Conservation (phyloP, 1,139 yeast species). For the Fermentozyma sake region DNA sequence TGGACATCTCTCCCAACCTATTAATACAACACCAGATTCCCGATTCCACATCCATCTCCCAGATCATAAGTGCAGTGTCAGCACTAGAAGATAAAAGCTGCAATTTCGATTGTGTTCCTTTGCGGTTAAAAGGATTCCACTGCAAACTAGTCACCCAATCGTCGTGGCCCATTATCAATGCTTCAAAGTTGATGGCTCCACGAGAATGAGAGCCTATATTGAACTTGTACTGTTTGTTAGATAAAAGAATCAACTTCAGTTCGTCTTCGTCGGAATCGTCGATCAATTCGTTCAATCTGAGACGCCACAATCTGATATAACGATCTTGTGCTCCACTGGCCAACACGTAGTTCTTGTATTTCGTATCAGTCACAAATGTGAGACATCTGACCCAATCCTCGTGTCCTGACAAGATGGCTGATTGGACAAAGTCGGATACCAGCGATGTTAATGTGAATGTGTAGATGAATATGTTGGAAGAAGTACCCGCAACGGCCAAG, state of each 20-base stretch:
- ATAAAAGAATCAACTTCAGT: slow-evolving; percentile 48
- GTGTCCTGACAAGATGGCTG: slow-evolving; percentile 71
- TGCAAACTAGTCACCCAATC: slow-evolving; percentile 89
- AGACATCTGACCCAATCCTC: slow-evolving; percentile 90
- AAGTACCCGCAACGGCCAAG: slow-evolving; percentile 83
- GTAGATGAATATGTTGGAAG: slow-evolving; percentile 52
- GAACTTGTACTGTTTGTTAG: slow-evolving; percentile 65
- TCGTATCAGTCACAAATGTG: slow-evolving; percentile 48
- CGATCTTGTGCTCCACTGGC: slow-evolving; percentile 91
- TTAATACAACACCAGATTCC: slow-evolving; percentile 88
- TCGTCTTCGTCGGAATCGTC: slow-evolving; percentile 56
- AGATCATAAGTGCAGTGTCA: slow-evolving; percentile 90
- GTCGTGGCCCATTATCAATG: slow-evolving; percentile 94
- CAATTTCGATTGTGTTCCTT: slow-evolving; percentile 21
- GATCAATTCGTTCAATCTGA: slow-evolving; percentile 53
- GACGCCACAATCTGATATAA: slow-evolving; percentile 82
- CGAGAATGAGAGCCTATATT: slow-evolving; percentile 25
- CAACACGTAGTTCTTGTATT: slow-evolving; percentile 50
- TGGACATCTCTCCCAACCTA: slow-evolving; percentile 85
- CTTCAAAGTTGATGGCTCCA: slow-evolving; percentile 76
- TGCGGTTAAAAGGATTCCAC: slow-evolving; percentile 59
- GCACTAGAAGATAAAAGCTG: slow-evolving; percentile 83
- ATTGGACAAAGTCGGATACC: slow-evolving; percentile 25
- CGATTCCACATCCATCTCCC: slow-evolving; percentile 84
- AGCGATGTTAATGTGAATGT: slow-evolving; percentile 31